Evolutionary conservation across 2,329 filamentous ascomycete species (phyloP).

Genomic region (Leptographium wingfieldii): DNA sequence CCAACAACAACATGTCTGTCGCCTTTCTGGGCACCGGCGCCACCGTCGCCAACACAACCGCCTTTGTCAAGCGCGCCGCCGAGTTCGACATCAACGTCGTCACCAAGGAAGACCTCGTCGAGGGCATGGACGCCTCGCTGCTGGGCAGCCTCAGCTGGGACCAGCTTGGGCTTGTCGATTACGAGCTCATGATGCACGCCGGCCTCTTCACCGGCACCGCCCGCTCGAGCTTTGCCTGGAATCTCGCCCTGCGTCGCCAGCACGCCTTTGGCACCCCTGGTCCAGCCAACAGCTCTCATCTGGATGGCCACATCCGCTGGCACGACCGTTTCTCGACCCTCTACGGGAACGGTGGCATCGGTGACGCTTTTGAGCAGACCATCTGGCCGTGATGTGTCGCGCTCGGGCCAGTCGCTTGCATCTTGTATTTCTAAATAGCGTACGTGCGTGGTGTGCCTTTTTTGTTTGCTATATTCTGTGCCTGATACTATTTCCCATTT

Average conservation of each 20-base stretch:
- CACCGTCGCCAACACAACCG: constrained; percentile 19
- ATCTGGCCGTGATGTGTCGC: constrained; percentile 17
- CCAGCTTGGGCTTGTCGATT: constrained; percentile 37
- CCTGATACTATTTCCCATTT: background rate
- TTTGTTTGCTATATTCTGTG: background rate
- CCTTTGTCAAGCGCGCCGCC: constrained; percentile 23
- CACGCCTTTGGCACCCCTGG: constrained; percentile 15
- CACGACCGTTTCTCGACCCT: constrained; percentile 21
- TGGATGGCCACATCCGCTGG: constrained; percentile 17
- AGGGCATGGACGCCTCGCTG: constrained; percentile 19
- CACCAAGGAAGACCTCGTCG: constrained; percentile 29
- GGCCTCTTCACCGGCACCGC: constrained; percentile 30
- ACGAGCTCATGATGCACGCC: constrained; percentile 32
- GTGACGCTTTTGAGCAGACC: constrained; percentile 10
- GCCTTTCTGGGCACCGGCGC: constrained; percentile 33
- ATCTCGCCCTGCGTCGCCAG: constrained; percentile 28
- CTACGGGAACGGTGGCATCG: constrained; percentile 14
- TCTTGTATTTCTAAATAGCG: background rate
- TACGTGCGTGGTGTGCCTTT: background rate
- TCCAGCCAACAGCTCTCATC: constrained; percentile 2
- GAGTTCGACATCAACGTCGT: constrained; percentile 26
- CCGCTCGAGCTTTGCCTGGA: constrained; percentile 33
- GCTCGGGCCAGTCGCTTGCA: background rate
- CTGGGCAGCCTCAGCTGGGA: constrained; percentile 30
- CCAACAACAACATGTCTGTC: constrained; percentile 16